Evolutionary conservation across 164 flowering plant genomes (phyloP), one percentile per base, ranked within the genome.

Genomic region (Warburgia ugandensis): DNA sequence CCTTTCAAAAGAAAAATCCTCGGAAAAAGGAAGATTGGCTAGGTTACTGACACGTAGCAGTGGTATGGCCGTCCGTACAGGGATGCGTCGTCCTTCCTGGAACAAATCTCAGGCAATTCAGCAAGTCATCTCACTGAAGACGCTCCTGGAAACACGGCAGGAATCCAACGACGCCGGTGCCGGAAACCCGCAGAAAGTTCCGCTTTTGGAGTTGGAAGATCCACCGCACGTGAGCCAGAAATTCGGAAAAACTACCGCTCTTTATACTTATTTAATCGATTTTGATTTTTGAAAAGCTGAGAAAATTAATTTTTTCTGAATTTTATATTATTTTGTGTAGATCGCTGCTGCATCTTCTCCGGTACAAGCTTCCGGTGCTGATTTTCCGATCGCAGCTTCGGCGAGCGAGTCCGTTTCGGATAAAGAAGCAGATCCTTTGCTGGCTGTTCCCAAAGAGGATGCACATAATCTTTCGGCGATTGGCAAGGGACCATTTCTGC

Each of bases 61-160:
- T 37, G 11, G 41, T 5, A 30, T 8, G 16, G 26, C 33, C 54
- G 41, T 54, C 41, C 50, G 52, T 32, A 48, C 66, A 85, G 96
- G 92, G 7, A 86, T 86, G 96, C 65, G 96, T 13, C 67, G 85
- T 41, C 96, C 96, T 23, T 87, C 96, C 12, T 87, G 96, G 96
- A 87, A 87, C 84, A 84, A 84, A 63, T 81, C 87, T 0, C 96
- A 87, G 70, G 96, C 96, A 73, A 84, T 84, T 68, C 90, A 87
- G 75, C 96, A 87, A 65, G 96, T 84, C 10, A 71, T 87, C 54
- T 79, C 79, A 2, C 79, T 87, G 21, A 87, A 87, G 56, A 60
- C 77, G 41, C 63, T 86, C 45, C 77, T 84, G 0, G 96, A 86
- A 51, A 31, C 72, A 21, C 26, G 32, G 33, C 50, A 65, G 21